Evolutionary conservation across 306 rosid species (phyloP), one percentile per base, ranked within the genome.

Genomic region (Rubus idaeus): DNA sequence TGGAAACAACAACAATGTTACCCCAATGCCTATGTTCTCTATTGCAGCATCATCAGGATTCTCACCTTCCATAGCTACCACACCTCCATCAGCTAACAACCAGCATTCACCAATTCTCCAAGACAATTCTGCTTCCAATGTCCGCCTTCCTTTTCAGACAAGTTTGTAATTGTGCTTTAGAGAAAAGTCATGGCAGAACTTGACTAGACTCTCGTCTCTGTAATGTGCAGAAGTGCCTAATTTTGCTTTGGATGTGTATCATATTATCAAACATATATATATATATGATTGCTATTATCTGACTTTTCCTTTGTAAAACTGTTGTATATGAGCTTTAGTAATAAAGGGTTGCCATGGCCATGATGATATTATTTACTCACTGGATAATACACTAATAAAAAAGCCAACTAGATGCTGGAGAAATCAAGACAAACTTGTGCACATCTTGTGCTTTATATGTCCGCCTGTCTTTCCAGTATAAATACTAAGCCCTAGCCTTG

Each of bases 11-110:
- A 68, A 64, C 35, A 71, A 57, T 6, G 76, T 77, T 10, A 44
- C 80, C 72, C 72, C 86, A 20, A 9, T 75, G 81, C 85, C 84
- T 1, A 45, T 78, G 6, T 83, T 77, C 78, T 80, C 89, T 51
- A 44, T 50, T 81, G 91, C 91, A 85, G 91, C 91, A 88, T 88
- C 91, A 88, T 88, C 91, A 85, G 89, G 91, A 88, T 88, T 88
- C 91, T 81, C 89, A 73, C 78, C 87, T 78, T 45, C 84, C 68
- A 66, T 30, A 50, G 20, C 76, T 45, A 51, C 75, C 70, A 46
- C 56, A 21, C 68, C 87, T 56, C 76, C 66, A 21, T 62, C 85
- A 12, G 46, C 72, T 45, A 44, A 71, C 69, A 51, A 40, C 46
- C 63, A 45, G 16, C 75, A 56, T 18, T 73, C 50, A 11, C 23